Base-by-base conservation (phyloP, 345 rosid species). In the Hirschfeldia incana region DNA sequence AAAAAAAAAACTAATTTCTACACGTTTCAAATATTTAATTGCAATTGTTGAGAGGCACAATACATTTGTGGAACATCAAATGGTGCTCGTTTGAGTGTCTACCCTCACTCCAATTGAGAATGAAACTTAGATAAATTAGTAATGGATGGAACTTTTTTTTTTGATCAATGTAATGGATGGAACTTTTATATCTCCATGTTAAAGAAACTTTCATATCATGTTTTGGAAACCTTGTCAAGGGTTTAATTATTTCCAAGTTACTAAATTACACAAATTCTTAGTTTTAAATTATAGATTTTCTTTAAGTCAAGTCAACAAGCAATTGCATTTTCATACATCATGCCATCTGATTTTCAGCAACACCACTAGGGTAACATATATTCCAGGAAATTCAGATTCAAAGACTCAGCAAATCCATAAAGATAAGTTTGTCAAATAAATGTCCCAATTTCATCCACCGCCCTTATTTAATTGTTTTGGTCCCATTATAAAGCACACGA, bases 321-420 rank as follows among this genome's bases (percentile, higher is more conserved):
- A 67, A 3, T 39, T 21, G 7, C 70, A 5, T 11, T 67, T 42
- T 26, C 6, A 12, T 42, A 32, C 21, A 42, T 21, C 8, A 30
- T 30, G 33, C 1, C 12, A 36, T 65, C 1, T 4, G 8, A 39
- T 26, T 26, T 39, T 42, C 10, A 2, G 33, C 29, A 42, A 67
- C 57, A 51, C 27, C 69, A 37, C 30, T 37, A 37, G 2, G 44
- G 46, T 37, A 17, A 39, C 55, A 66, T 42, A 44, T 39, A 27
- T 67, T 67, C 71, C 58, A 67, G 36, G 58, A 44, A 67, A 67
- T 13, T 66, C 70, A 67, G 33, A 39, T 30, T 42, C 28, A 34
- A 15, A 39, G 15, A 66, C 32, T 37, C 4, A 5, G 57, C 1
- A 67, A 67, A 67, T 44, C 21, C 4, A 67, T 67, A 67, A 67